Evolutionary conservation across 768 basidiomycete species (phyloP).

Genomic region (Psilocybe sp.): DNA sequence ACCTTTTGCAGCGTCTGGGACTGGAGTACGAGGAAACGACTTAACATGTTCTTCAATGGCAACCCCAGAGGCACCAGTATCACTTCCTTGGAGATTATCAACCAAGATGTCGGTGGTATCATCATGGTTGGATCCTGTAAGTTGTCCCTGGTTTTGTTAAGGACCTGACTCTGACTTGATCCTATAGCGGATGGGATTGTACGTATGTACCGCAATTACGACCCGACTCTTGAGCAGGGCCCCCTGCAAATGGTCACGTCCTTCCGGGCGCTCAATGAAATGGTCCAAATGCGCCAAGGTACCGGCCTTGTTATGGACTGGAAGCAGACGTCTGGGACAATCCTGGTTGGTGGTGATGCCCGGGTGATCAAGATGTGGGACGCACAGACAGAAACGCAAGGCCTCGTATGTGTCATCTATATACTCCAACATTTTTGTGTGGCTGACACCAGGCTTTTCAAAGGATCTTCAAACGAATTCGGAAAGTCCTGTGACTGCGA

Average conservation of each 20-base stretch:
- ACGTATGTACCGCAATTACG: conserved; percentile 91
- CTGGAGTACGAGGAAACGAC: conserved; percentile 77
- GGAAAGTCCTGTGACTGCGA: conserved; percentile 84
- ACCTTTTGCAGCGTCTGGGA: conserved; percentile 76
- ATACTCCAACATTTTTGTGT: conserved; percentile 2
- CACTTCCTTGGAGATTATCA: conserved; percentile 88
- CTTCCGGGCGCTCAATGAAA: conserved; percentile 84
- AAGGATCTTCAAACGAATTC: conserved; percentile 92
- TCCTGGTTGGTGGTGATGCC: conserved; percentile 91
- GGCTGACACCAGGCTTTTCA: not conserved
- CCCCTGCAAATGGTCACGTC: conserved; percentile 91
- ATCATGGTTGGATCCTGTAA: conserved; percentile 83
- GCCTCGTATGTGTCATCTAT: conserved; percentile 50
- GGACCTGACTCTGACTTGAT: not conserved
- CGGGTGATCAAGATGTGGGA: conserved; percentile 92
- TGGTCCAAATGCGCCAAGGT: conserved; percentile 71
- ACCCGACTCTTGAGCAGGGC: conserved; percentile 64
- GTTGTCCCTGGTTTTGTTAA: conserved; percentile 20
- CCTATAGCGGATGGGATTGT: conserved; percentile 83
- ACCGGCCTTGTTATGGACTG: conserved; percentile 88
- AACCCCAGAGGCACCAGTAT: conserved; percentile 80
- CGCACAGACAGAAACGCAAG: conserved; percentile 80
- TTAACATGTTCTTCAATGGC: conserved; percentile 87
- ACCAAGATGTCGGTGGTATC: conserved; percentile 92
- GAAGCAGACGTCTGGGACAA: conserved; percentile 83